These are phyloP conservation scores for Dryadomyces quercus-mongolicae DNA, from an alignment of 2,329 filamentous ascomycete species.

Conservation along the genomic window DNA sequence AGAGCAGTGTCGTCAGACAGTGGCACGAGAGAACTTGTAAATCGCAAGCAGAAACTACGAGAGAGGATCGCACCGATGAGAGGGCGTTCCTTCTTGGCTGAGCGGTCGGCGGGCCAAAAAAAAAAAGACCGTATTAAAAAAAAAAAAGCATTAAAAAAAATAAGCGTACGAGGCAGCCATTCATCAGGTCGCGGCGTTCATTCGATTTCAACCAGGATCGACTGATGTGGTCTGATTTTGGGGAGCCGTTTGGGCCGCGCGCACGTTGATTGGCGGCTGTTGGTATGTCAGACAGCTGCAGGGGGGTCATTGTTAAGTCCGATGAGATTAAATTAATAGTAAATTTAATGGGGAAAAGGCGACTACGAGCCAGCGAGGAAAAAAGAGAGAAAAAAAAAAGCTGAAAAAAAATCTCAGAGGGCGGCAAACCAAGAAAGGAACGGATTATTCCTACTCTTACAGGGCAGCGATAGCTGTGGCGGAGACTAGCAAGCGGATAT, in stretches of 20 bases:
- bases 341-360: too few relatives aligned
- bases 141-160: background rate
- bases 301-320: too few relatives aligned
- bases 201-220: constrained; percentile 13
- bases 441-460: background rate
- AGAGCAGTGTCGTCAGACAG: background rate
- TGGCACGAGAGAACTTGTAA: background rate
- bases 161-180: constrained; percentile 9
- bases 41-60: background rate
- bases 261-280: background rate
- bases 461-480: background rate
- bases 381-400: background rate
- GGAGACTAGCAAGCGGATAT: background rate
- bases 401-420: background rate
- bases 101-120: background rate
- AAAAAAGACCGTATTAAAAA: background rate
- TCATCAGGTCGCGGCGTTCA: constrained; percentile 9
- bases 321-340: too few relatives aligned
- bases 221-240: constrained; percentile 16
- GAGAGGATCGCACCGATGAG: background rate
- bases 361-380: background rate
- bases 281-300: too few relatives aligned
- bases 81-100: too few relatives aligned
- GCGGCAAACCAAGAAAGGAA: background rate
- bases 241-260: constrained; percentile 9